A percentile compares a stretch with the other conserved stretches of the same genome.
These are phyloP conservation scores for Pythium phragmiticola DNA, from an alignment of 352 stramenopile genomes.

Conservation along the genomic window DNA sequence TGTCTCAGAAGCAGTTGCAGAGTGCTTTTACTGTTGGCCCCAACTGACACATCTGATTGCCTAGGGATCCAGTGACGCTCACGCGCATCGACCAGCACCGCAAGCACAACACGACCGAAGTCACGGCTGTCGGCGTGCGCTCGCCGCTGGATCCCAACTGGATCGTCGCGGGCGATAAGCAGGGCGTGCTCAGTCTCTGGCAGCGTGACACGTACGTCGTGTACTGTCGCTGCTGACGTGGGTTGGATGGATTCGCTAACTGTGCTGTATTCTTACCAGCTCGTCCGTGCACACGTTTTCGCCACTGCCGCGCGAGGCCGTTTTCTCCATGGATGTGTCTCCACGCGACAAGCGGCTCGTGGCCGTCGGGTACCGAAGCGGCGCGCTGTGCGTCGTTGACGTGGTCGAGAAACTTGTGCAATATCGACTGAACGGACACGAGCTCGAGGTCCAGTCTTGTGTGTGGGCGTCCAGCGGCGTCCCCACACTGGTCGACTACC, in stretches of 20 bases:
- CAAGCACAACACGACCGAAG: slow-evolving; percentile 59
- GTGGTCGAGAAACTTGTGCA: slow-evolving; percentile 29
- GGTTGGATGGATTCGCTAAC: too few species aligned
- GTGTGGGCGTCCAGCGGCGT: slow-evolving; percentile 35
- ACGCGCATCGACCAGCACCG: slow-evolving; percentile 60
- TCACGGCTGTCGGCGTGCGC: slow-evolving; percentile 46
- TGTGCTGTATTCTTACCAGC: slow-evolving; percentile 22
- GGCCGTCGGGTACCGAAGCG: slow-evolving; percentile 71
- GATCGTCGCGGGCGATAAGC: slow-evolving; percentile 60
- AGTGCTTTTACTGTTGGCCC: neutral
- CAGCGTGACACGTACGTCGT: slow-evolving; percentile 46
- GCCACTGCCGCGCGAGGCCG: slow-evolving; percentile 48
- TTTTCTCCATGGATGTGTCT: slow-evolving; percentile 56
- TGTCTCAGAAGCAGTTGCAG: neutral
- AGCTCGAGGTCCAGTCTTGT: slow-evolving; percentile 69
- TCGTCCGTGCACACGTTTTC: slow-evolving; percentile 41
- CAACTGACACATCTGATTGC: neutral
- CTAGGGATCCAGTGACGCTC: slow-evolving; percentile 49
- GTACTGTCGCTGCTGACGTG: neutral
- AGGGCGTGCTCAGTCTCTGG: slow-evolving; percentile 60
- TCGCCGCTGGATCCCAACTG: slow-evolving; percentile 35
- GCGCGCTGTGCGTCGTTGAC: slow-evolving; percentile 60
- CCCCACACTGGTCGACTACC: slow-evolving; percentile 23
- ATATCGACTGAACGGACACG: slow-evolving; percentile 56
- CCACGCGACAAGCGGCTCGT: slow-evolving; percentile 52